Evolutionary conservation across 2,329 filamentous ascomycete genomes (phyloP).

Genomic region (Sclerotinia sclerotiorum): DNA sequence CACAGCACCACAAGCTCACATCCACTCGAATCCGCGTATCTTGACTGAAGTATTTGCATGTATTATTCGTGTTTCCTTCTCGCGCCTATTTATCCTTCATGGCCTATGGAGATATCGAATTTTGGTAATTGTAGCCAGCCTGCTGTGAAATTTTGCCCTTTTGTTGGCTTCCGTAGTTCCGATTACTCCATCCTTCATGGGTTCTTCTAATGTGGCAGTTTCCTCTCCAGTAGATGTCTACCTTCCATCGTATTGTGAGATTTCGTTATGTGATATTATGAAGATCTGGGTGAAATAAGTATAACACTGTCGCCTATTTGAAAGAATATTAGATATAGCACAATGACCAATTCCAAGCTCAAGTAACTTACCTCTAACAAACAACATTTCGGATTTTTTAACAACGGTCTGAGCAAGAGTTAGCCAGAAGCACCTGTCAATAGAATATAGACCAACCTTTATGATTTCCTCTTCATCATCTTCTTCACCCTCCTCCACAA

Average conservation of each 20-base stretch:
- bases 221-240: neutral
- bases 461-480: conserved; percentile 65
- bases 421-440: neutral
- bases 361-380: conserved; percentile 75
- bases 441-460: conserved; percentile 55
- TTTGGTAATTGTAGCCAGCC: neutral
- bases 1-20: neutral
- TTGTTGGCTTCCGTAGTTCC: neutral
- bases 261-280: conserved; percentile 25
- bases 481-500: conserved; percentile 83
- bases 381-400: conserved; percentile 98
- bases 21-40: neutral
- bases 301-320: conserved; percentile 69
- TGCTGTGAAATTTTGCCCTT: neutral
- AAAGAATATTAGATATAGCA: conserved; percentile 29
- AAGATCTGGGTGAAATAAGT: conserved; percentile 59
- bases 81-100: conserved; percentile 5
- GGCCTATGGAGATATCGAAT: neutral
- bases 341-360: neutral
- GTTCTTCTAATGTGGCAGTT: neutral
- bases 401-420: conserved; percentile 68
- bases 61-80: conserved; percentile 7
- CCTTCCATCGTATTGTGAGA: neutral
- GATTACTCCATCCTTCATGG: neutral
- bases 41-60: neutral